Percentiles rank a stretch among this genome's conserved stretches.
These are phyloP conservation scores for Sarocladiaceae sp. DNA, from an alignment of 2,329 filamentous ascomycete genomes.

Conservation along the genomic window DNA sequence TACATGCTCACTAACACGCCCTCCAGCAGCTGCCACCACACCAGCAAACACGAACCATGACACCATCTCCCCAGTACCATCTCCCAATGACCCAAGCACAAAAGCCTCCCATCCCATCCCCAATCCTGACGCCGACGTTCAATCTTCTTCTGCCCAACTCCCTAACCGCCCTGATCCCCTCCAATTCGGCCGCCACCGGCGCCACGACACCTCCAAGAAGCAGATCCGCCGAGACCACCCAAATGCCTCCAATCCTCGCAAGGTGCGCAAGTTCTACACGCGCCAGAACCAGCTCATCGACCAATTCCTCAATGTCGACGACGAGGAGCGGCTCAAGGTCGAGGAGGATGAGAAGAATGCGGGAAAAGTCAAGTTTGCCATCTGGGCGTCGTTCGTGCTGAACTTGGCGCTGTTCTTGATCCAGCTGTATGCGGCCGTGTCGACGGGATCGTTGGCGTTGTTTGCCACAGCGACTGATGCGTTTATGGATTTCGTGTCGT, in stretches of 20 bases:
- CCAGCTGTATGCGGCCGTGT: constrained; percentile 51
- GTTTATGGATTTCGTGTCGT: constrained; percentile 60
- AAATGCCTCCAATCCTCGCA: constrained; percentile 30
- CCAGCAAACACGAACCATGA: background rate
- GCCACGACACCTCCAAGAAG: constrained; percentile 17
- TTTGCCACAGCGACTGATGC: constrained; percentile 62
- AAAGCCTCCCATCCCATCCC: background rate
- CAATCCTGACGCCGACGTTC: constrained; percentile 2
- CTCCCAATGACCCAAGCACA: background rate
- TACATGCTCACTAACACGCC: background rate
- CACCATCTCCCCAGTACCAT: background rate
- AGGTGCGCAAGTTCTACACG: constrained; percentile 40
- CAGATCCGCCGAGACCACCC: constrained; percentile 26
- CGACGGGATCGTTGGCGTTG: constrained; percentile 54
- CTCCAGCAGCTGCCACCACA: background rate
- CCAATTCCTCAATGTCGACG: constrained; percentile 46
- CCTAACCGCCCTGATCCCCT: constrained; percentile 25
- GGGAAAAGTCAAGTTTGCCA: constrained; percentile 45
- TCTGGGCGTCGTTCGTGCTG: constrained; percentile 43
- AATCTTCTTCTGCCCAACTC: constrained; percentile 4
- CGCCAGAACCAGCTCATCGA: constrained; percentile 43
- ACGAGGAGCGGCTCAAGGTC: constrained; percentile 43
- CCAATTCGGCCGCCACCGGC: constrained; percentile 33
- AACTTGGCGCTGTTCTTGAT: constrained; percentile 51
- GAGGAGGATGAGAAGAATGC: constrained; percentile 45